Percentiles rank a stretch among this genome's conserved stretches.
These are phyloP conservation scores for Lanmaoa pseudosensibilis DNA, from an alignment of 768 basidiomycete species.

Conservation along the genomic window DNA sequence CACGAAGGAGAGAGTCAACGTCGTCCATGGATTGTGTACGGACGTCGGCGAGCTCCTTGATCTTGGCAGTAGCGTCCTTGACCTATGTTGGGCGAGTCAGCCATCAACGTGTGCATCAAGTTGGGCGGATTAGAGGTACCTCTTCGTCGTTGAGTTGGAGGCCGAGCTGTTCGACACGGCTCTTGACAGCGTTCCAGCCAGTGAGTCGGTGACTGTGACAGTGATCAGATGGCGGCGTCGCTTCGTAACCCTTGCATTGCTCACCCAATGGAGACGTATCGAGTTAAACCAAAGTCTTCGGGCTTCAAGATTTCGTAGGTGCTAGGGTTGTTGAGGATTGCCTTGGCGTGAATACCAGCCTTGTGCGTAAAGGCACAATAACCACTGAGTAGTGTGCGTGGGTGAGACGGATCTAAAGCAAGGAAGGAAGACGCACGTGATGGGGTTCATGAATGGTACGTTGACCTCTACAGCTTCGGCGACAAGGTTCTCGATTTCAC, in stretches of 20 bases:
- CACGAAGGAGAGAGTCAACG: constrained; percentile 92
- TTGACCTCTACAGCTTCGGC: constrained; percentile 98
- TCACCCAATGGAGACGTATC: constrained; percentile 96
- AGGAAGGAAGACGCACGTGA: constrained; percentile 56
- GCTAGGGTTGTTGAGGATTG: constrained; percentile 97
- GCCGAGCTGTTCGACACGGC: constrained; percentile 95
- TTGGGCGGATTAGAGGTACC: constrained; percentile 36
- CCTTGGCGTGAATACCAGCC: constrained; percentile 99
- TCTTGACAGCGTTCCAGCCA: constrained; percentile 99
- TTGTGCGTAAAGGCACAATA: constrained; percentile 99
- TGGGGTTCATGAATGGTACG: constrained; percentile 95
- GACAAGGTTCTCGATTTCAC: constrained; percentile 98
- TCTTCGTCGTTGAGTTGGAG: constrained; percentile 88
- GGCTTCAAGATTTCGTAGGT: constrained; percentile 99
- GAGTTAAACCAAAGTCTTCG: constrained; percentile 95
- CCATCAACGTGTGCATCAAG: neutral
- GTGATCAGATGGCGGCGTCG: constrained; percentile 4
- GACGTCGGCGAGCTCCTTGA: constrained; percentile 98
- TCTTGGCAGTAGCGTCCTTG: constrained; percentile 98
- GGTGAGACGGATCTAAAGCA: neutral
- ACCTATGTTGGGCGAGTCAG: constrained; percentile 45
- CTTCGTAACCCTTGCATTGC: constrained; percentile 9
- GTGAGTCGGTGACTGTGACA: constrained; percentile 80
- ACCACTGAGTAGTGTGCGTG: constrained; percentile 54
- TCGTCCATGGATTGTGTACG: constrained; percentile 99